Base-by-base conservation (phyloP, 1,284 basidiomycete genomes). In the Singerocomus inundabilis region DNA sequence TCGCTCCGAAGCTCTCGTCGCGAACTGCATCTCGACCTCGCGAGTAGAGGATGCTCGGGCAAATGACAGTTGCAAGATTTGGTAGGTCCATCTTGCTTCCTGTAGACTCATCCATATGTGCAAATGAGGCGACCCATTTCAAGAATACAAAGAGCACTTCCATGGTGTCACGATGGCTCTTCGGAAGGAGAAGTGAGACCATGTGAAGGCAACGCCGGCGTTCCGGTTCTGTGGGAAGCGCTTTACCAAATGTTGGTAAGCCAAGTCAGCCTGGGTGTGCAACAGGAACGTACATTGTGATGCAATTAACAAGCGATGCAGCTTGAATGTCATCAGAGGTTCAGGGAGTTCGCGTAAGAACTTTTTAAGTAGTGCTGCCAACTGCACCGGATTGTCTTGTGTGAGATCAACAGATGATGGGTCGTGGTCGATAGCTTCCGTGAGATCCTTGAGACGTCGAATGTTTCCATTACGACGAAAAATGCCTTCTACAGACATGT, bases 391-490 rank as follows among this genome's bases (percentile, higher is more conserved):
- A 67, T 97, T 97, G 70, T 99, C 97, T 60, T 93, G 89, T 1
- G 89, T 85, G 44, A 98, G 77, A 67, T 97, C 95, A 49, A 98
- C 94, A 5, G 87, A 84, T 2, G 84, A 80, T 3, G 91, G 84
- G 69, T 99, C 96, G 30, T 93, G 88, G 68, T 99, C 97, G 47
- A 99, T 88, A 15, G 90, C 84, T 55, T 99, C 96, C 4, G 88
- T 87, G 26, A 98, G 77, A 59, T 94, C 90, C 66, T 93, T 93
- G 52, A 98, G 77, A 49, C 93, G 82, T 46, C 94, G 83, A 63
- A 99, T 98, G 68, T 99, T 98, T 49, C 96, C 96, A 67, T 98
- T 98, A 75, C 97, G 95, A 47, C 96, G 83, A 80, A 99, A 99
- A 56, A 99, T 97, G 53, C 96, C 96, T 71, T 99, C 97, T 33